Conservation (phyloP, 2,329 filamentous ascomycete genomes). For the Colletotrichum sp. region DNA sequence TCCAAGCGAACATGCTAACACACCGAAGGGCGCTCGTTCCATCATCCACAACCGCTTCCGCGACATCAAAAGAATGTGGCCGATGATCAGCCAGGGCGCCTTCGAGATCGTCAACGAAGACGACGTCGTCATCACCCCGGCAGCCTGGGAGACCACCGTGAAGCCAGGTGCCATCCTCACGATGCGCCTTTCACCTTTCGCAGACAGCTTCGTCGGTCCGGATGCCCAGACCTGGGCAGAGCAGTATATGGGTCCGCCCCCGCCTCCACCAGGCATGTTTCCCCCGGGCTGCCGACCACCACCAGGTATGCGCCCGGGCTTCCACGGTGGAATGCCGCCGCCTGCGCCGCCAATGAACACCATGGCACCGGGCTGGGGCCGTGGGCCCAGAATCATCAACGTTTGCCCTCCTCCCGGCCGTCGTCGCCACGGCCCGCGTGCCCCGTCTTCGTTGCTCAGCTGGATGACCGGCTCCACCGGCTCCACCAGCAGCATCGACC, state of each 20-base stretch:
- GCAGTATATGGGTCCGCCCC: neutral
- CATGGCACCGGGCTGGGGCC: too few relatives aligned
- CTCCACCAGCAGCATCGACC: neutral
- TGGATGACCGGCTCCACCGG: neutral
- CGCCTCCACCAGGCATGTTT: neutral
- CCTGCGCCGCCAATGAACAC: neutral
- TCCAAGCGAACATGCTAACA: neutral
- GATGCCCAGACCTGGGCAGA: neutral
- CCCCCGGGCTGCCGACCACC: neutral
- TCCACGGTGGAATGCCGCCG: neutral
- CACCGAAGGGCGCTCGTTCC: neutral
- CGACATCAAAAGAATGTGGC: constrained; percentile 1
- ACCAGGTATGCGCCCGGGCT: neutral
- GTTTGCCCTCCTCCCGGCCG: neutral
- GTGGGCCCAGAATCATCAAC: neutral
- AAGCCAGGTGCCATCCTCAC: constrained; percentile 1
- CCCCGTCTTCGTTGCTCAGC: neutral
- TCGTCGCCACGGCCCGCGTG: neutral
- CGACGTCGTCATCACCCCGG: neutral
- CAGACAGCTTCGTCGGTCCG: neutral
- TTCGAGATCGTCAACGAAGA: constrained; percentile 2
- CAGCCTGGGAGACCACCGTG: constrained; percentile 4
- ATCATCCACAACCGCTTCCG: constrained; percentile 3
- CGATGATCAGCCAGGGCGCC: neutral
- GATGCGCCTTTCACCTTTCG: constrained; percentile 13